These are phyloP conservation scores for Tetradesmus obliquus DNA, from an alignment of 139 green algal genomes.

Conservation along the genomic window DNA sequence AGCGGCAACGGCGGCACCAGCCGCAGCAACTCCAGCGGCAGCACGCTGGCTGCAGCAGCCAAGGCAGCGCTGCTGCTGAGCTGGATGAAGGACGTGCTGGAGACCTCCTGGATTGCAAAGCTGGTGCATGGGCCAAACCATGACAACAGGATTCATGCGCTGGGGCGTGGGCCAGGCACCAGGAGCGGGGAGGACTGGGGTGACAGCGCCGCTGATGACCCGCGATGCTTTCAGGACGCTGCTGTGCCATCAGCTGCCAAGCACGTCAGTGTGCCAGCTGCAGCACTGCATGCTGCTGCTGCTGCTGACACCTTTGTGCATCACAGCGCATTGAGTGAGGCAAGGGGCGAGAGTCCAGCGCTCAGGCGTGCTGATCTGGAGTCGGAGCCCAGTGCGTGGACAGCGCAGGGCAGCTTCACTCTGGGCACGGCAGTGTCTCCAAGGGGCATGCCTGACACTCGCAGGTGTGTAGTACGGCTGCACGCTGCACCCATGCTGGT, in stretches of 20 bases:
- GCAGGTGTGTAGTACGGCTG: background rate
- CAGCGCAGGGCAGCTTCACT: background rate
- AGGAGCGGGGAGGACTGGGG: background rate
- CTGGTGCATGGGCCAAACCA: background rate
- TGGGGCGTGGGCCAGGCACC: background rate
- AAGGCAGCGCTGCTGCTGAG: conserved; percentile 4
- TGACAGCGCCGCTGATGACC: background rate
- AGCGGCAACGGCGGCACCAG: background rate
- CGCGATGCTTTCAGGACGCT: background rate
- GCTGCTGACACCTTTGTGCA: background rate
- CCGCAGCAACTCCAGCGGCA: background rate
- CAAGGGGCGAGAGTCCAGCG: background rate
- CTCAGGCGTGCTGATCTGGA: background rate
- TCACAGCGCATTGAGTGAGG: background rate
- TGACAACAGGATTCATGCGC: conserved; percentile 26
- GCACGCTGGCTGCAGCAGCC: conserved; percentile 23
- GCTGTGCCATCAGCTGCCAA: background rate
- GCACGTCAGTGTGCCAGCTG: background rate
- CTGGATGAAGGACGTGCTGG: conserved; percentile 35
- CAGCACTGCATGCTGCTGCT: background rate
- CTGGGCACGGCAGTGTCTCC: background rate
- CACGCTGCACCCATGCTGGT: background rate
- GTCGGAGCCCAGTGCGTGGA: background rate
- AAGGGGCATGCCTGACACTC: background rate
- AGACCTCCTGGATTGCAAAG: conserved; percentile 13